Evolutionary conservation across 352 stramenopile species (phyloP), one percentile per base, ranked within the genome.

Genomic region (Pythium chondricola): DNA sequence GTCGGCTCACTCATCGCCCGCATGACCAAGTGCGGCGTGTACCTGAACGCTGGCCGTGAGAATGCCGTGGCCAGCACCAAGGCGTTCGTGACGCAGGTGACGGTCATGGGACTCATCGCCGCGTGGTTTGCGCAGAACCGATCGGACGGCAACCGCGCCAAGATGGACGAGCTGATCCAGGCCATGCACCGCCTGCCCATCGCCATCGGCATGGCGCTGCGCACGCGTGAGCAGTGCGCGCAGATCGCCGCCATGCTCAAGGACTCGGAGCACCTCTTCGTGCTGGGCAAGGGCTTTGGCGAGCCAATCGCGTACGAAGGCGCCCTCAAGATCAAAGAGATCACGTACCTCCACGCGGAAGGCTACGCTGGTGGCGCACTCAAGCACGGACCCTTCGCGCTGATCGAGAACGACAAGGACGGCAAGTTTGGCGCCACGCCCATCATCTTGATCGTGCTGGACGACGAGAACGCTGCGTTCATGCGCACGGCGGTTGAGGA

Each of bases 251-350:
- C 95, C 48, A 77, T 69, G 55, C 71, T 98, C 13, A 56, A 84
- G 40, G 56, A 81, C 20, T 96, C 95, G 49, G 86, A 98, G 55
- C 93, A 98, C 63, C 72, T 97, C 16, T 98, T 98, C 65, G 84
- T 98, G 36, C 65, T 98, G 9, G 95, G 95, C 22, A 94, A 97
- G 55, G 92, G 88, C 41, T 97, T 95, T 53, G 89, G 75, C 40
- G 89, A 97, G 61, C 93, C 95, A 6, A 96, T 98, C 43, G 96
- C 96, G 16, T 90, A 95, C 56, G 95, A 99, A 80, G 97, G 96
- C 30, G 96, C 97, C 17, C 68, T 99, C 17, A 99, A 99, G 73
- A 97, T 99, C 48, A 99, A 99, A 72, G 97, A 99, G 77, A 98
- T 98, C 70, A 97, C 91, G 48, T 99, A 99, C 60, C 65, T 99